A percentile compares a stretch with the other conserved stretches of the same genome.
Evolutionary conservation across 495 filamentous ascomycete species (phyloP).

Genomic region (Schizothecium vesticola): DNA sequence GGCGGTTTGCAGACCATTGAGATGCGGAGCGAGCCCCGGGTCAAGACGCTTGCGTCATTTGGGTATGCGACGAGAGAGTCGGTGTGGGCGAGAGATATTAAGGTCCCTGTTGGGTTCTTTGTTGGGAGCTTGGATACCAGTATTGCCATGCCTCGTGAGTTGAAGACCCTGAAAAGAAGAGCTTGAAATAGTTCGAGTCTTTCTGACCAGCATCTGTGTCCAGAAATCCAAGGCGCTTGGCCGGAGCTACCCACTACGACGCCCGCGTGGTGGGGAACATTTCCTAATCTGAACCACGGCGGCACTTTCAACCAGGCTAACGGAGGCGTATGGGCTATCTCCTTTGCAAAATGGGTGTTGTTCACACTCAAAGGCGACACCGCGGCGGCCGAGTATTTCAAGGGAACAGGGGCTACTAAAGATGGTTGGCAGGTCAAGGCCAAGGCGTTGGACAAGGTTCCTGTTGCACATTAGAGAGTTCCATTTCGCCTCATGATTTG

Average conservation of each 20-base stretch:
- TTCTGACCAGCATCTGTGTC: too few species aligned
- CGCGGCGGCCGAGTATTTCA: constrained; percentile 1
- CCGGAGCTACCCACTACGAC: neutral
- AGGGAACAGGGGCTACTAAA: neutral
- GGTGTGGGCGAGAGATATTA: neutral
- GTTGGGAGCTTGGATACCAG: constrained; percentile 1
- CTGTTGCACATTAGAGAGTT: too few species aligned
- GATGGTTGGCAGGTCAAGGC: neutral
- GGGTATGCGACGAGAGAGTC: constrained; percentile 1
- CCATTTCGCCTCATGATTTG: too few species aligned
- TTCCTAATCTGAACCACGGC: neutral
- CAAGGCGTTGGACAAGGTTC: neutral
- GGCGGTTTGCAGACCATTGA: constrained; percentile 1
- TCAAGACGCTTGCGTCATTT: constrained; percentile 1
- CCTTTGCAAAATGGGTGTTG: constrained; percentile 1
- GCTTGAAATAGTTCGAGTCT: too few species aligned
- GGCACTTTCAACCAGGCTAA: neutral
- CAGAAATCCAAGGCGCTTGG: constrained; percentile 1
- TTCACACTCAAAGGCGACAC: constrained; percentile 1
- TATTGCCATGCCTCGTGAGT: neutral
- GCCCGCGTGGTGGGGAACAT: constrained; percentile 1
- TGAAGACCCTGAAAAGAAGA: neutral
- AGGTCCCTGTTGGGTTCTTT: neutral
- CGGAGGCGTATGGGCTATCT: neutral
- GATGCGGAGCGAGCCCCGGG: neutral